phyloP scores from a whole-genome alignment of 352 stramenopile genomes.

The Blastocystis hominis region DNA sequence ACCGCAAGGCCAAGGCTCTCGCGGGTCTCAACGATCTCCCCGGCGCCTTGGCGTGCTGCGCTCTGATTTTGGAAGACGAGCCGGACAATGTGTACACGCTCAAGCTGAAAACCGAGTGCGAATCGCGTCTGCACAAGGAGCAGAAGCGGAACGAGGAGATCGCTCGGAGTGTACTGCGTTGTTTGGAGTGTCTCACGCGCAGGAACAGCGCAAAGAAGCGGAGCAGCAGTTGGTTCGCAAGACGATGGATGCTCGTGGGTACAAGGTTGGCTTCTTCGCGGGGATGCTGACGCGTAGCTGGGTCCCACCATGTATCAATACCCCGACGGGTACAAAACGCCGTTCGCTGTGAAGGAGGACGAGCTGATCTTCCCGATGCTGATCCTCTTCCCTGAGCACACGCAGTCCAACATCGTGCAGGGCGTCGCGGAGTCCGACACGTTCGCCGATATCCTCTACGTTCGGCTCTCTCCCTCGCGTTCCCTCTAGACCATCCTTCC shows the following conservation, averaged over 20 bases:
- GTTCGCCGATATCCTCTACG: constrained; percentile 6
- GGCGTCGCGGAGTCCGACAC: not conserved
- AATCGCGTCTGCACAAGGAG: not conserved
- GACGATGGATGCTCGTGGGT: not conserved
- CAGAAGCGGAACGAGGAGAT: not conserved
- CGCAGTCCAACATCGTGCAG: not conserved
- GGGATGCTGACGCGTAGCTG: not conserved
- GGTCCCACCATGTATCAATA: not conserved
- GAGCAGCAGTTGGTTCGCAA: not conserved
- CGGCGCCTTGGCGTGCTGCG: not conserved
- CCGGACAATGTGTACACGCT: constrained; percentile 1
- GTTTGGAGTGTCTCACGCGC: not conserved
- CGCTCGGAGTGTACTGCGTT: not conserved
- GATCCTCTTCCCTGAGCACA: constrained; percentile 6
- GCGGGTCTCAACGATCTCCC: not conserved
- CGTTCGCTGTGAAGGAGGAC: not conserved
- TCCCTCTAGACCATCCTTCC: not conserved
- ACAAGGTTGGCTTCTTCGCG: not conserved
- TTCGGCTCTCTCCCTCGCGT: not conserved
- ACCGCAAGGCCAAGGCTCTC: not conserved
- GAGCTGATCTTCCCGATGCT: constrained; percentile 35
- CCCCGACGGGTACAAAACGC: not conserved
- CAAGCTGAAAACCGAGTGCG: not conserved
- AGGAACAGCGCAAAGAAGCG: constrained; percentile 9
- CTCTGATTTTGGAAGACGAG: not conserved